Conservation (phyloP, 2,329 filamentous ascomycete genomes). For the Pyricularia sp. region DNA sequence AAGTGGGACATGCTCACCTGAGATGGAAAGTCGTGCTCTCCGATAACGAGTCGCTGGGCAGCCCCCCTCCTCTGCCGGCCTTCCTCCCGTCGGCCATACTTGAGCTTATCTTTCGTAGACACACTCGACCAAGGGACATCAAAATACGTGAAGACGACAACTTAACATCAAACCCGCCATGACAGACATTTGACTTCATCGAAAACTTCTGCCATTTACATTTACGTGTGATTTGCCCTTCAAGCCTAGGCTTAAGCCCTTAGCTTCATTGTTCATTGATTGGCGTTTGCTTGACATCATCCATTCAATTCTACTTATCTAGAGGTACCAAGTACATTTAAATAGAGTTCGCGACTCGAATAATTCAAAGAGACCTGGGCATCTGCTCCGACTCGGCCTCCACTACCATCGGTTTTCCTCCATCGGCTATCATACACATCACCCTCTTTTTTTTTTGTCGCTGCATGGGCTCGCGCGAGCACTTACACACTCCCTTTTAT, state of each 20-base stretch:
- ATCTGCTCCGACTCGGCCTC: not conserved
- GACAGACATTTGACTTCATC: not conserved
- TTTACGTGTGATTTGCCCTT: not conserved
- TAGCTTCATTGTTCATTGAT: not conserved
- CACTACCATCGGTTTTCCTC: not conserved
- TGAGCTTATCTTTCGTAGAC: not conserved
- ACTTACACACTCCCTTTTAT: not conserved
- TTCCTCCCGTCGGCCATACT: not conserved
- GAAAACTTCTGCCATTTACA: not conserved
- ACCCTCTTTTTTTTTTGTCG: not conserved
- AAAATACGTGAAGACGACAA: not conserved
- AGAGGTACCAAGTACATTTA: not conserved
- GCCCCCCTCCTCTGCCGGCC: not conserved
- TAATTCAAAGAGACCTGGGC: not conserved
- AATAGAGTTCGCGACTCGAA: not conserved
- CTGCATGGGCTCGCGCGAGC: not conserved
- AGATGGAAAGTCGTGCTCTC: not conserved
- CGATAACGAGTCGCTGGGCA: not conserved
- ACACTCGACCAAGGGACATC: not conserved
- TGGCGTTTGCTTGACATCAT: not conserved
- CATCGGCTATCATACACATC: not conserved
- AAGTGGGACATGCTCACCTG: not conserved
- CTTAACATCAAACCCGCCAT: not conserved
- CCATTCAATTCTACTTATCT: not conserved
- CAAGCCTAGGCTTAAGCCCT: not conserved